These are phyloP conservation scores for Gorgonomyces haynaldii DNA, from an alignment of 192 early-diverging fungal species.

Conservation along the genomic window DNA sequence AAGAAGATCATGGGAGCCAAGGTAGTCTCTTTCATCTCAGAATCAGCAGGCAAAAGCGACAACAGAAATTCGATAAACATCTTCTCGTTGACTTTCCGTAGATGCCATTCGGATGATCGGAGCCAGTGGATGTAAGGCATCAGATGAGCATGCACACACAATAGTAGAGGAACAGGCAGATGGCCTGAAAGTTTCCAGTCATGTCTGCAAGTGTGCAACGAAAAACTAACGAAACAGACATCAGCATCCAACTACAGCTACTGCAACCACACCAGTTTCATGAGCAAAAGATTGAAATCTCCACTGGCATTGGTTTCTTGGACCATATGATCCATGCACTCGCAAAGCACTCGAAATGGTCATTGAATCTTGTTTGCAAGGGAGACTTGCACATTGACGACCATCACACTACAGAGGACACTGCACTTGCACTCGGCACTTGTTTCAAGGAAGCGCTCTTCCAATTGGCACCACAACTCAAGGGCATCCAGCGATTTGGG, in stretches of 20 bases:
- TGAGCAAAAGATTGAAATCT: constrained; percentile 62
- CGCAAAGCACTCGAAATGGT: constrained; percentile 93
- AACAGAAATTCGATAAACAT: neutral
- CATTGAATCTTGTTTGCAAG: constrained; percentile 66
- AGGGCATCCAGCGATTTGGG: constrained; percentile 88
- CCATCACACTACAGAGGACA: constrained; percentile 96
- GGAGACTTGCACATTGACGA: constrained; percentile 97
- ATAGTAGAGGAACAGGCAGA: neutral
- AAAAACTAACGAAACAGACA: constrained; percentile 94
- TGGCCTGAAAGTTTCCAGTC: neutral
- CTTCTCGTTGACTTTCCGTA: neutral
- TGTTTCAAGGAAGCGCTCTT: constrained; percentile 91
- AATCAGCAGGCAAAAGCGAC: neutral
- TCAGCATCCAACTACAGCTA: constrained; percentile 55
- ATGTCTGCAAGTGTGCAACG: constrained; percentile 38
- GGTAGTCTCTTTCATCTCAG: neutral
- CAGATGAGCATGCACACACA: neutral
- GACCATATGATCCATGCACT: constrained; percentile 76
- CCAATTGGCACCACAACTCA: constrained; percentile 61
- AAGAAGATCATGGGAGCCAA: constrained; percentile 5
- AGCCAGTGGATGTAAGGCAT: neutral
- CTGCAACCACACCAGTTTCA: constrained; percentile 32
- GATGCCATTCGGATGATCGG: neutral
- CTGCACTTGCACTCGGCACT: constrained; percentile 82
- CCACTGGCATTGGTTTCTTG: constrained; percentile 94